Percentiles rank a stretch among this genome's conserved stretches.
Evolutionary conservation across 352 stramenopile genomes (phyloP).

Genomic region (Phytophthora kernoviae): DNA sequence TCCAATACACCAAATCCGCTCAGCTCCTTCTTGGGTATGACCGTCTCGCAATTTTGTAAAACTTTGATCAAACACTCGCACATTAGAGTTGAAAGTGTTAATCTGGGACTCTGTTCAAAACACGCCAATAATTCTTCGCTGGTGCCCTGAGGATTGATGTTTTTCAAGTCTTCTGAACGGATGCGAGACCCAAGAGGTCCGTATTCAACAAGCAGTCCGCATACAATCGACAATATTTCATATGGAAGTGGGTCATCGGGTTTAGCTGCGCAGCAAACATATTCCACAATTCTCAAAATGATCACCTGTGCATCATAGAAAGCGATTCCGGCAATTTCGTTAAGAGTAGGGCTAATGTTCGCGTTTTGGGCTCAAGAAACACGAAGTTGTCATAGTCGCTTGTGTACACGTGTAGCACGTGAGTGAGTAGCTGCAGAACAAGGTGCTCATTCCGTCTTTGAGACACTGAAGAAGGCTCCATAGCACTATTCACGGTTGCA

Average conservation of each 20-base stretch:
- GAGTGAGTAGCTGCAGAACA: conserved; percentile 65
- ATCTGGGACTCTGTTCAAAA: conserved; percentile 12
- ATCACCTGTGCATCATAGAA: conserved; percentile 71
- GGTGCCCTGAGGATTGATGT: background rate
- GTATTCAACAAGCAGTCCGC: conserved; percentile 66
- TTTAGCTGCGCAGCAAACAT: conserved; percentile 64
- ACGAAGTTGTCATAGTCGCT: conserved; percentile 76
- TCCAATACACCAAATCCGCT: conserved; percentile 68
- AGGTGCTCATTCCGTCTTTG: conserved; percentile 47
- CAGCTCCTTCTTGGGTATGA: conserved; percentile 52
- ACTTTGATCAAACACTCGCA: conserved; percentile 73
- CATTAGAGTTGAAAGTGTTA: conserved; percentile 42
- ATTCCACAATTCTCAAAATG: conserved; percentile 79
- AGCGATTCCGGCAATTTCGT: conserved; percentile 61
- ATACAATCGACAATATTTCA: conserved; percentile 70
- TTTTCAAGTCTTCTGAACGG: background rate
- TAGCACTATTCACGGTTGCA: background rate
- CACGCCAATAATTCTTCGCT: conserved; percentile 5
- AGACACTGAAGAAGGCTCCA: conserved; percentile 1
- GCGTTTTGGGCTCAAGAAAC: conserved; percentile 71
- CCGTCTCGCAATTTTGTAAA: conserved; percentile 40
- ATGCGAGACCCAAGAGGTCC: conserved; percentile 5
- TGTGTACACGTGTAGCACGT: conserved; percentile 73
- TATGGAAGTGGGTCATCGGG: conserved; percentile 46
- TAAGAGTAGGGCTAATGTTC: conserved; percentile 68